These are phyloP conservation scores for Coffea eugenioides DNA, from an alignment of 257 asterid genomes.

Conservation along the genomic window DNA sequence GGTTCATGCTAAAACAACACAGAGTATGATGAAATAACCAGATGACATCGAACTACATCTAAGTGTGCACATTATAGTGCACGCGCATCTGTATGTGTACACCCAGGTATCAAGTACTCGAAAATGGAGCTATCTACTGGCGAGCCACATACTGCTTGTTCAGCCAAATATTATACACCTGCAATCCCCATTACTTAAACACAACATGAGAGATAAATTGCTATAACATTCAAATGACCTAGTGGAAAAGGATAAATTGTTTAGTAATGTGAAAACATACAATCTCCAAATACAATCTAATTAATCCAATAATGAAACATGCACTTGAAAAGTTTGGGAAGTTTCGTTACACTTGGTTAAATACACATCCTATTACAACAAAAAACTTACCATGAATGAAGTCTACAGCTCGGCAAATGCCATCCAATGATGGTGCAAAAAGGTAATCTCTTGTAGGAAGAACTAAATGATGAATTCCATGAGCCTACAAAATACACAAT, in stretches of 20 bases:
- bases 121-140: not conserved
- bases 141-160: not conserved
- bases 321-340: not conserved
- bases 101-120: not conserved
- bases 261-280: not conserved
- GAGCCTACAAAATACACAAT: conserved; percentile 29
- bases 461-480: conserved; percentile 44
- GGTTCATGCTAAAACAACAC: not conserved
- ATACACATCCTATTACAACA: not conserved
- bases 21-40: not conserved
- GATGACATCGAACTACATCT: not conserved
- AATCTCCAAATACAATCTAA: not conserved
- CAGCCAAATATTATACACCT: not conserved
- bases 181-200: not conserved
- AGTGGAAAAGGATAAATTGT: not conserved
- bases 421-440: conserved; percentile 42
- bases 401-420: conserved; percentile 46
- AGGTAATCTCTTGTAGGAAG: conserved; percentile 53
- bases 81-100: not conserved
- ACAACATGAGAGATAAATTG: not conserved
- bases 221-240: not conserved
- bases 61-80: not conserved
- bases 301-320: not conserved
- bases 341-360: not conserved
- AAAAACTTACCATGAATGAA: conserved; percentile 37